Evolutionary conservation across 2,329 filamentous ascomycete species (phyloP).

Genomic region (Fusarium anthophilum): DNA sequence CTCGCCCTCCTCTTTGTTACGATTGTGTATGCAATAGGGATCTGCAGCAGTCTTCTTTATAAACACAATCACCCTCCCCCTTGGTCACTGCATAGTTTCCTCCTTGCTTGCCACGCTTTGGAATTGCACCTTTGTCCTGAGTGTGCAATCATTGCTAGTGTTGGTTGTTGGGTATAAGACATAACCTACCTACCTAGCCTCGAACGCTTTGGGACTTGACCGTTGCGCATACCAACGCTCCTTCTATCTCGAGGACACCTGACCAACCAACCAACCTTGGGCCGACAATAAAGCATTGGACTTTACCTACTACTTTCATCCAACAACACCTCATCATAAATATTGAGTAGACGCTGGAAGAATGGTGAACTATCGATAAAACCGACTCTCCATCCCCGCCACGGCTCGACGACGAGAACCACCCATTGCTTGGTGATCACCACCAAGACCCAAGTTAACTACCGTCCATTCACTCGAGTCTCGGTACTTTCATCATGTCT

Average conservation of each 20-base stretch:
- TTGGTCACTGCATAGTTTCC: neutral
- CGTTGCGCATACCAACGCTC: constrained; percentile 4
- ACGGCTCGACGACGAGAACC: constrained; percentile 1
- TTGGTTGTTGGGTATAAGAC: neutral
- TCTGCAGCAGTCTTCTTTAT: constrained; percentile 9
- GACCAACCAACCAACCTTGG: neutral
- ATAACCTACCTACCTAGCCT: neutral
- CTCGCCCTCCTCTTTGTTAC: constrained; percentile 17
- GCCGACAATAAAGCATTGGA: neutral
- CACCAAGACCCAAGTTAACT: neutral
- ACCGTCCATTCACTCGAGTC: neutral
- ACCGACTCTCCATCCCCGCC: neutral
- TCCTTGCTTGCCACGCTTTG: neutral
- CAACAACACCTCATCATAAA: neutral
- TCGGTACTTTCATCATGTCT: constrained; percentile 26
- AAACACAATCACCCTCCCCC: neutral
- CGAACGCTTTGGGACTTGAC: neutral
- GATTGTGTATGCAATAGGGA: constrained; percentile 8
- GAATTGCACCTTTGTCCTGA: neutral
- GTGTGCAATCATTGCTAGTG: neutral
- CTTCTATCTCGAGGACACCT: constrained; percentile 10
- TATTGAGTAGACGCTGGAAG: constrained; percentile 3
- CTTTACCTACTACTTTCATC: neutral
- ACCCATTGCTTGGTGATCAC: neutral
- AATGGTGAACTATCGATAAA: constrained; percentile 23